Base-by-base conservation (phyloP, 768 basidiomycete species). In the Suillus sp. region DNA sequence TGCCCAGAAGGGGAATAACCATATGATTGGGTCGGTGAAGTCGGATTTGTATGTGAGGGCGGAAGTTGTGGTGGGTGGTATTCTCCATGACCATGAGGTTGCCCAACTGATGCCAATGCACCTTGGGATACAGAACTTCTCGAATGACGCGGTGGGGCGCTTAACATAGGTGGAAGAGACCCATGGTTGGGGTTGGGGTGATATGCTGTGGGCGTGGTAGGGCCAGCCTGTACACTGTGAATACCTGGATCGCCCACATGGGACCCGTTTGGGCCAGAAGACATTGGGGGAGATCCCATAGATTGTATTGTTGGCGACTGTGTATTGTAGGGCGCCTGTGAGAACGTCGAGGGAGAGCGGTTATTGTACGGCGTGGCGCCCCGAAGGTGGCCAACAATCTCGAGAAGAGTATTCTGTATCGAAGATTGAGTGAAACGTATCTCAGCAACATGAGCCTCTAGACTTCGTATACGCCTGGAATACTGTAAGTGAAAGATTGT, bases 391-490 rank as follows among this genome's bases (percentile, higher is more conserved):
- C 85, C 80, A 59, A 92, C 87, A 64, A 98, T 84, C 71, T 96
- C 95, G 59, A 87, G 79, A 13, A 98, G 82, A 0, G 87, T 90
- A 68, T 80, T 90, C 68, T 93, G 91, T 56, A 96, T 96, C 14
- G 86, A 81, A 34, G 80, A 77, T 72, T 93, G 92, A 0, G 87
- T 83, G 61, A 84, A 81, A 61, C 87, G 86, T 71, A 93, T 92
- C 58, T 94, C 92, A 50, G 90, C 84, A 60, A 96, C 95, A 75
- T 93, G 92, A 32, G 83, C 68, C 76, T 97, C 95, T 61, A 97
- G 84, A 71, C 87, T 93, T 69, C 93, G 88, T 66, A 97, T 96
- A 57, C 95, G 93, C 74, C 95, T 96, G 71, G 47, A 25, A 62
- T 60, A 66, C 63, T 66, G 68, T 68, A 68, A 65, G 63, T 70